Evolutionary conservation across 2,329 filamentous ascomycete genomes (phyloP), one percentile per base, ranked within the genome.

Genomic region (Raffaelea deltoideospora): DNA sequence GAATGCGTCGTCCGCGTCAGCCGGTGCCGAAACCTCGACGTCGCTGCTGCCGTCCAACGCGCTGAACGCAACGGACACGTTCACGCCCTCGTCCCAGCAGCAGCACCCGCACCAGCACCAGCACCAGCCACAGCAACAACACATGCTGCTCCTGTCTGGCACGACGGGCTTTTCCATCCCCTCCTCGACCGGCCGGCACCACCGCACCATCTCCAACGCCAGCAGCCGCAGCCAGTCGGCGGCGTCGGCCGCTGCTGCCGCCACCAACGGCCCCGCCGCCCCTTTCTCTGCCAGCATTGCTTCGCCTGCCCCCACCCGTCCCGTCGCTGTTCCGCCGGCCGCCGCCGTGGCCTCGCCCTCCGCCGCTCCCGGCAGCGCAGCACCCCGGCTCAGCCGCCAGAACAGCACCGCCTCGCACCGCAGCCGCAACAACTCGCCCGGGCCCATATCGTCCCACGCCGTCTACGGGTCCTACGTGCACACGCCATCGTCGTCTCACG

Each of bases 1-100:
- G 31, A 79, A 77, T 49, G 55, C 71, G n/a, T 79, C 74, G 3
- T 78, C 73, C 1, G 65, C 67, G 3, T 74, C 70, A 1, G 61
- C 70, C 21, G 64, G 64, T 37, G 64, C 65, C 39, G 30, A 31
- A 13, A 43, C 43, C 8, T n/a, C n/a, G n/a, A n/a, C n/a, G n/a
- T n/a, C n/a, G n/a, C n/a, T n/a, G n/a, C n/a, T n/a, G n/a, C n/a
- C n/a, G n/a, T n/a, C n/a, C n/a, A n/a, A n/a, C n/a, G n/a, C n/a
- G n/a, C n/a, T n/a, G n/a, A n/a, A n/a, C n/a, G n/a, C n/a, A n/a
- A n/a, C n/a, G n/a, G 43, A 43, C 13, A 31, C 36, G 11, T 26
- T 26, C 8, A 23, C 15, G 15, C 31, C 14, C 31, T 29, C 18
- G n/a, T n/a, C n/a, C n/a, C n/a, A n/a, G n/a, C n/a, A n/a, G n/a